Percentiles rank a stretch among this genome's conserved stretches.
phyloP scores from a whole-genome alignment of 2,329 filamentous ascomycete genomes.

The Lecanicillium sp. region DNA sequence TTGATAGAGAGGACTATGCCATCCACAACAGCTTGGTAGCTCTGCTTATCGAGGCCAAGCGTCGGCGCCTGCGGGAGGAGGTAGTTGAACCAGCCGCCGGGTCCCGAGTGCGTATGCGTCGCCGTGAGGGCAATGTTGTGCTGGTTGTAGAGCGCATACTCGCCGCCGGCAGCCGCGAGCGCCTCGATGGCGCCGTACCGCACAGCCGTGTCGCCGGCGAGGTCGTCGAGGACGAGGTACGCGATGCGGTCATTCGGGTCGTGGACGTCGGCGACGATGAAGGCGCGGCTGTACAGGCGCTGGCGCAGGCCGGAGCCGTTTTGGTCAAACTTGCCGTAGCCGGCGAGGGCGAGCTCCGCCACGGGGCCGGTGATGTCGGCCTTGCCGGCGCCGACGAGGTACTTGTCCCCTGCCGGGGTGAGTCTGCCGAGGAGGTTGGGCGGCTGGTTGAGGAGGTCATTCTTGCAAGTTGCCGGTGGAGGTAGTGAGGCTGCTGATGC shows the following conservation, averaged over 20 bases:
- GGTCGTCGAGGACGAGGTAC: constrained; percentile 80
- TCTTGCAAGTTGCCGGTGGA: too few relatives aligned
- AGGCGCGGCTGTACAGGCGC: constrained; percentile 79
- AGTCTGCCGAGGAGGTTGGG: too few relatives aligned
- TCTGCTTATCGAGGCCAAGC: constrained; percentile 77
- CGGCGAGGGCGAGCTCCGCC: constrained; percentile 88
- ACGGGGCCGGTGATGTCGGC: constrained; percentile 63
- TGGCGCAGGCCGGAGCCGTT: constrained; percentile 78
- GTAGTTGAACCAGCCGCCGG: constrained; percentile 91
- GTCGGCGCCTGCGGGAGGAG: constrained; percentile 85
- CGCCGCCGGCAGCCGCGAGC: constrained; percentile 58
- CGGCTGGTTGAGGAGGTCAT: too few relatives aligned
- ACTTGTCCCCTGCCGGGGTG: constrained; percentile 20
- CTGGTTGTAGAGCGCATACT: constrained; percentile 67
- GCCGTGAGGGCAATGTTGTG: constrained; percentile 85
- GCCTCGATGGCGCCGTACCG: constrained; percentile 76
- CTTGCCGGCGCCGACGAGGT: constrained; percentile 48
- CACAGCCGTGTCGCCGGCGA: constrained; percentile 82
- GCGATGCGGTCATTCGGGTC: constrained; percentile 66
- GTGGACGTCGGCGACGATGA: constrained; percentile 68
- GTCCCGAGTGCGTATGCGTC: constrained; percentile 86
- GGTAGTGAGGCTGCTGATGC: too few relatives aligned
- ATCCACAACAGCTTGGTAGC: constrained; percentile 81
- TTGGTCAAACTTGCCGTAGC: constrained; percentile 82
- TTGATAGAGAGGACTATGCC: constrained; percentile 76